Conservation (phyloP, 192 early-diverging fungal genomes). For the Kappamyces sp. region DNA sequence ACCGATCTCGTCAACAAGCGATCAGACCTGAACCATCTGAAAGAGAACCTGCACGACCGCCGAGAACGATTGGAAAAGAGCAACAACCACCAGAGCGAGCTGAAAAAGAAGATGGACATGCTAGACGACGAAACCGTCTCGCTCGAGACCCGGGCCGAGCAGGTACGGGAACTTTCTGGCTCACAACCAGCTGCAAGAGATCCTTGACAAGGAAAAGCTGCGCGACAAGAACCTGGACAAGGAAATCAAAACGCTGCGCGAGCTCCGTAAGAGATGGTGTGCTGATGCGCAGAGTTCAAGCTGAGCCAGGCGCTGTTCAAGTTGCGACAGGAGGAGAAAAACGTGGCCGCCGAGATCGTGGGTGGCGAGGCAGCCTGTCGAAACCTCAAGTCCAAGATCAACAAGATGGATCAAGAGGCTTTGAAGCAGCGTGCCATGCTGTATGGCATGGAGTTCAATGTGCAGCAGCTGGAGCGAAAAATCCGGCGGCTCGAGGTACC, state of each 20-base stretch:
- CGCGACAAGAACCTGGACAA: constrained; percentile 46
- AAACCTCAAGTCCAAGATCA: constrained; percentile 45
- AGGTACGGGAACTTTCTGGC: constrained; percentile 27
- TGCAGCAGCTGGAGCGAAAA: constrained; percentile 60
- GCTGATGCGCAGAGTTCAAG: constrained; percentile 42
- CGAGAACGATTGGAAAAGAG: constrained; percentile 34
- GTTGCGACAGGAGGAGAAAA: constrained; percentile 51
- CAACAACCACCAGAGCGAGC: constrained; percentile 20
- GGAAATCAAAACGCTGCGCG: constrained; percentile 47
- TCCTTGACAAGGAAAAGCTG: constrained; percentile 42
- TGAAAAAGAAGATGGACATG: constrained; percentile 31
- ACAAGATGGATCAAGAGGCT: constrained; percentile 53
- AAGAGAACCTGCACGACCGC: constrained; percentile 39
- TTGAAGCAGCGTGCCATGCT: constrained; percentile 51
- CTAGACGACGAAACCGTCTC: constrained; percentile 41
- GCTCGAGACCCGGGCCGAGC: constrained; percentile 42
- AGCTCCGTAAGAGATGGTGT: constrained; percentile 30
- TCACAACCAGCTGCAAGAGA: constrained; percentile 43
- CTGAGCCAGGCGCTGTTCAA: constrained; percentile 49
- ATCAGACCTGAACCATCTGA: constrained; percentile 40
- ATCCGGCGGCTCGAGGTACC: constrained; percentile 43
- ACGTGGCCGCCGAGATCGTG: constrained; percentile 43
- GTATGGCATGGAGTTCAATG: constrained; percentile 54
- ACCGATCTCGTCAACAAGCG: constrained; percentile 41
- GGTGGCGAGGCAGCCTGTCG: constrained; percentile 47